Conservation (phyloP, 768 basidiomycete species). For the Mycena leptocephala region DNA sequence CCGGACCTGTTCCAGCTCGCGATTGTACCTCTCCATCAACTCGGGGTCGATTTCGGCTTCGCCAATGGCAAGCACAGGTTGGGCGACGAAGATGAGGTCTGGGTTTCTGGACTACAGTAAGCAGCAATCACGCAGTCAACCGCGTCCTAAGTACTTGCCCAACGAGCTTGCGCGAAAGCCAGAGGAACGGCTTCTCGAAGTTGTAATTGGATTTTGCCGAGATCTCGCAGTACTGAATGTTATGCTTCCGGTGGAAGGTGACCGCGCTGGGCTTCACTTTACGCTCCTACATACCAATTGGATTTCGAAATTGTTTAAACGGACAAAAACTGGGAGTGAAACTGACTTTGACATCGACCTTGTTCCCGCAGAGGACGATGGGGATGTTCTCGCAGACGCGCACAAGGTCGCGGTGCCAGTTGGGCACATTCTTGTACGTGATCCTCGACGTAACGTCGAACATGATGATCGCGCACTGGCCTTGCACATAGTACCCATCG, state of each 20-base stretch:
- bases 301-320: constrained; percentile 12
- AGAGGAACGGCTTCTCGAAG: constrained; percentile 99
- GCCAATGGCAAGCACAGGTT: constrained; percentile 94
- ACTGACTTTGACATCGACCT: constrained; percentile 97
- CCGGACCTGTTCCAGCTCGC: constrained; percentile 81
- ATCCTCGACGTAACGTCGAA: constrained; percentile 99
- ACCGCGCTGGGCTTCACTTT: constrained; percentile 99
- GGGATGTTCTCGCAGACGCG: constrained; percentile 99
- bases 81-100: constrained; percentile 94
- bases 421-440: constrained; percentile 99
- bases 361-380: constrained; percentile 99
- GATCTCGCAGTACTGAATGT: constrained; percentile 99
- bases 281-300: constrained; percentile 80
- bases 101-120: constrained; percentile 73
- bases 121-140: not conserved
- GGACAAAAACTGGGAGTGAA: constrained; percentile 11
- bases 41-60: constrained; percentile 88
- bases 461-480: constrained; percentile 99
- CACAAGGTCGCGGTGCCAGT: constrained; percentile 99
- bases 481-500: constrained; percentile 97
- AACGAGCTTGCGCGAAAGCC: constrained; percentile 98
- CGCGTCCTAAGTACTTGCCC: constrained; percentile 72
- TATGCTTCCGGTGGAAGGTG: constrained; percentile 99
- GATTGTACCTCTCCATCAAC: constrained; percentile 86
- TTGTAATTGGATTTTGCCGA: constrained; percentile 99